Evolutionary conservation across 176 grass and related monocot species (phyloP), one percentile per base, ranked within the genome.

Genomic region (Eragrostis nindensis): DNA sequence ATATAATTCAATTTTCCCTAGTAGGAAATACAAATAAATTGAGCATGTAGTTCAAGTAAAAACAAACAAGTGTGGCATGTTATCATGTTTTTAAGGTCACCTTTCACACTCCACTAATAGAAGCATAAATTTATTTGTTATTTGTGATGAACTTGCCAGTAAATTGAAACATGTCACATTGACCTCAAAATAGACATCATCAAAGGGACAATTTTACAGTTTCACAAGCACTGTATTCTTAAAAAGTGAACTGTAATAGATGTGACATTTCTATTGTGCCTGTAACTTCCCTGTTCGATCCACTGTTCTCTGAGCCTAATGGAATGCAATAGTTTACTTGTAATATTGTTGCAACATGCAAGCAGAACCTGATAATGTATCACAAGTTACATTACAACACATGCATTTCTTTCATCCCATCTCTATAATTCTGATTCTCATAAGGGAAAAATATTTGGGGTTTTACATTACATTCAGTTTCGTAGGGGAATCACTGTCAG

Each of bases 401-500:
- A 82, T 19, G 29, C 49, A 45, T 59, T 7, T 38, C 17, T 82
- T 76, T 66, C 48, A 68, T 79, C 70, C 67, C 41, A 80, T 75
- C n/a, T 65, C 29, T 75, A 22, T 48, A 67, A 1, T 74, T 44
- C 38, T 63, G 62, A 19, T 49, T 75, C 57, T 29, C 17, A 66
- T 40, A 30, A 27, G 45, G 36, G 5, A 80, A 6, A 62, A 24
- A 75, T 45, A 78, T 26, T 48, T 25, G 21, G 3, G 22, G 69
- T 42, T 9, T 4, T n/a, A 64, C 39, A 79, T 69, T 60, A 68
- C 76, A 85, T 60, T 70, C 57, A 71, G 49, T 47, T 81, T 70
- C 11, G 48, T 25, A 76, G 16, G 59, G 40, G 36, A 47, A 70
- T 81, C n/a, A 24, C 3, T 57, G 38, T 80, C 56, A 85, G 56